These are phyloP conservation scores for Chimonanthus salicifolius DNA, from an alignment of 164 flowering plant species.

Conservation along the genomic window DNA sequence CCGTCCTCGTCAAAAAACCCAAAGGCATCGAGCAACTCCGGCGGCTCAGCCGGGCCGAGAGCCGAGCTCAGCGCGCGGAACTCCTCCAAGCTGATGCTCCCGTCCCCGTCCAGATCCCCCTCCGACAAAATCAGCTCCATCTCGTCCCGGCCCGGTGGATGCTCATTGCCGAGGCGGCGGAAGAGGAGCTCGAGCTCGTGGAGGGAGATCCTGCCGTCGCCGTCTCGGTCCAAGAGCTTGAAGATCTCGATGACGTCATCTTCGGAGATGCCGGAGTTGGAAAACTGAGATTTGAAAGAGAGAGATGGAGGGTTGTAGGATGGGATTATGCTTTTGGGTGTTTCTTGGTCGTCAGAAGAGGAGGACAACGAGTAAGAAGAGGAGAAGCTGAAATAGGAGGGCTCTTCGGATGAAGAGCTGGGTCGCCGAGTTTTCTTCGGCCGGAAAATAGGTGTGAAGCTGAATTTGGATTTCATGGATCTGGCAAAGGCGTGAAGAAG, in stretches of 20 bases:
- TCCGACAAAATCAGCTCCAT: slow-evolving; percentile 42
- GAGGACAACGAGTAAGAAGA: slow-evolving; percentile 28
- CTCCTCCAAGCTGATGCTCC: slow-evolving; percentile 51
- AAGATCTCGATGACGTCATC: slow-evolving; percentile 35
- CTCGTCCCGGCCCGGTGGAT: slow-evolving; percentile 45
- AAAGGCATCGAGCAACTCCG: slow-evolving; percentile 60
- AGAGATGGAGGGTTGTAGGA: background rate
- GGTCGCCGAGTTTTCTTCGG: background rate
- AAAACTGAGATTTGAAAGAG: no score
- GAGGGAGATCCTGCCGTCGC: slow-evolving; percentile 49
- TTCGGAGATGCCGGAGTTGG: background rate
- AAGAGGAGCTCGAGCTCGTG: slow-evolving; percentile 43
- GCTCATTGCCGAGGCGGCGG: slow-evolving; percentile 31
- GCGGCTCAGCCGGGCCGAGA: slow-evolving; percentile 35
- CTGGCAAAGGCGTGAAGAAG: slow-evolving; percentile 1
- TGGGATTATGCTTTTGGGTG: slow-evolving; percentile 65
- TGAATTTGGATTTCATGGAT: slow-evolving; percentile 20
- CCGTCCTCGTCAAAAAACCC: slow-evolving; percentile 65
- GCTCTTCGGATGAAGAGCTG: slow-evolving; percentile 14
- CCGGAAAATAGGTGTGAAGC: slow-evolving; percentile 14
- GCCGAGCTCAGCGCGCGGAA: slow-evolving; percentile 45
- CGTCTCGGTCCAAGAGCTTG: slow-evolving; percentile 49
- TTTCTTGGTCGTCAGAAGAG: slow-evolving; percentile 35
- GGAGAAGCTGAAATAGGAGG: slow-evolving; percentile 4
- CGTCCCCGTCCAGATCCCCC: slow-evolving; percentile 52